Base-by-base conservation (phyloP, 441 rosid species). In the Metrosideros polymorpha region DNA sequence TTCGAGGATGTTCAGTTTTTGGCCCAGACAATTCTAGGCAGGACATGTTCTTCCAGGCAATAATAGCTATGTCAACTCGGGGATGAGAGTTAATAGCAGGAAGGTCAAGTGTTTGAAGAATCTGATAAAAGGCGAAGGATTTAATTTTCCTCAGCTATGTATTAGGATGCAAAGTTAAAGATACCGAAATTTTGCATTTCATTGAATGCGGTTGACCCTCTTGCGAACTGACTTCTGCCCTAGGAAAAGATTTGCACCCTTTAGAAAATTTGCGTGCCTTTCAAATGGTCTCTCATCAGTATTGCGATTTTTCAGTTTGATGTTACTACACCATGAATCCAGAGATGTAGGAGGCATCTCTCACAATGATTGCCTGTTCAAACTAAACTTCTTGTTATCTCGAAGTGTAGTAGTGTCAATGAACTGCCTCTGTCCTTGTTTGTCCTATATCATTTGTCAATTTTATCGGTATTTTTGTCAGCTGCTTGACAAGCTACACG, bases 401-500 rank as follows among this genome's bases (percentile, higher is more conserved):
- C n/a, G 55, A 30, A 47, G 27, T 39, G n/a, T 71, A 22, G n/a
- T 22, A 39, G 49, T 10, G 49, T 71, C 18, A 3, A 71, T 12
- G 49, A 39, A 71, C n/a, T 71, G 82, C 30, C n/a, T 87, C 35
- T 47, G 57, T 75, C 57, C 66, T 85, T 50, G 56, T 39, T 18
- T n/a, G 53, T 83, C 3, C 42, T 18, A 32, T 63, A 25, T n/a
- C 14, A 5, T n/a, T 39, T 88, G 61, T 75, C 84, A 42, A 32
- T 85, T 25, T 47, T 30, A 9, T 85, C 54, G 14, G 84, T 83
- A 42, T 53, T 57, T 86, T 71, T 32, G 75, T 56, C 88, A 94
- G 96, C 86, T 95, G 93, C 92, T 94, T n/a, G 92, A 91, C 83
- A 91, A 89, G 88, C 89, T 94, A 88, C 90, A 94, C n/a, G 91